phyloP scores from a whole-genome alignment of 768 basidiomycete species.

The Suillus luteus region DNA sequence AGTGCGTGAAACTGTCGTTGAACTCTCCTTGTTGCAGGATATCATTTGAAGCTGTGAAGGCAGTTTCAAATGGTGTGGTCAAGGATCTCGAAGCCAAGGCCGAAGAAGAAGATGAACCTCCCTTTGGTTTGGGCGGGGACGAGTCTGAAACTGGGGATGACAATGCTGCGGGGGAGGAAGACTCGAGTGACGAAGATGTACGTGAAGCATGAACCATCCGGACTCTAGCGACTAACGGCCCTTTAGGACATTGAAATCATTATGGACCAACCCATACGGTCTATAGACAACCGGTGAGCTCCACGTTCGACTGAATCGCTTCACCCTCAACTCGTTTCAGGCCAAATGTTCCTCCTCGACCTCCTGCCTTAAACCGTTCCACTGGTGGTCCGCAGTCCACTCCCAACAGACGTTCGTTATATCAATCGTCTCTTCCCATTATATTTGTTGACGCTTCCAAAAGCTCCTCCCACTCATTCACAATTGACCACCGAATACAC shows the following conservation, averaged over 20 bases:
- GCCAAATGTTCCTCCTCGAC: slow-evolving; percentile 37
- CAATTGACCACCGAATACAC: slow-evolving; percentile 84
- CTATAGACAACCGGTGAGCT: slow-evolving; percentile 71
- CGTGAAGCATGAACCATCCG: slow-evolving; percentile 15
- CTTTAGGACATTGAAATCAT: slow-evolving; percentile 86
- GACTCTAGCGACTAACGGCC: slow-evolving; percentile 12
- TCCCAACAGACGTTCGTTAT: slow-evolving; percentile 30
- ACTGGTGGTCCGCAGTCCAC: slow-evolving; percentile 27
- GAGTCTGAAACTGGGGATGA: slow-evolving; percentile 37
- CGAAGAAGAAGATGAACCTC: slow-evolving; percentile 35
- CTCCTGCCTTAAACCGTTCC: slow-evolving; percentile 34
- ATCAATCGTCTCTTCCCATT: slow-evolving; percentile 6
- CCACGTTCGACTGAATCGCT: slow-evolving; percentile 10
- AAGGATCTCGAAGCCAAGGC: slow-evolving; percentile 51
- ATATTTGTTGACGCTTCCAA: slow-evolving; percentile 15
- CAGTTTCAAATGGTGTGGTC: slow-evolving; percentile 48
- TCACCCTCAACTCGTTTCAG: slow-evolving; percentile 24
- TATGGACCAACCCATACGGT: slow-evolving; percentile 75
- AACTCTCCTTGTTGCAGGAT: slow-evolving; percentile 32
- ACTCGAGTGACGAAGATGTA: slow-evolving; percentile 53
- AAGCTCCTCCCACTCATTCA: slow-evolving; percentile 44
- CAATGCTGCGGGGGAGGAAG: slow-evolving; percentile 44
- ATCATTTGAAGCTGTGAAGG: slow-evolving; percentile 43
- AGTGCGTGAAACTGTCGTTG: slow-evolving; percentile 27
- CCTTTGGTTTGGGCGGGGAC: slow-evolving; percentile 26